These are phyloP conservation scores for Radiomyces spectabilis DNA, from an alignment of 192 early-diverging fungal species.

Conservation along the genomic window DNA sequence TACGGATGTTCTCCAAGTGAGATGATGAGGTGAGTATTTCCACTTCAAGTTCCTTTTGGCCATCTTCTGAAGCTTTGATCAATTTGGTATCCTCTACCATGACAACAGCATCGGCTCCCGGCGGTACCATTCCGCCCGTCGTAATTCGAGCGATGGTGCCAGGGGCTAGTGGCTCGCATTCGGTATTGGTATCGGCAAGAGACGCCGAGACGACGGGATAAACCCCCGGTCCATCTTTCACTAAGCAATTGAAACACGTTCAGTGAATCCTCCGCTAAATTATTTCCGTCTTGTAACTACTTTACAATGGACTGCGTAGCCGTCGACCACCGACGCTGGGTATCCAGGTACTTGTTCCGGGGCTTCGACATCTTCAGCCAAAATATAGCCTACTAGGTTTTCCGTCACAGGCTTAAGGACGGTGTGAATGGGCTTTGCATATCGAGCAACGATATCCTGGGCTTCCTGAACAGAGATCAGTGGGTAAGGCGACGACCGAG, in stretches of 20 bases:
- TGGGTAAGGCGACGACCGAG: slow-evolving; percentile 77
- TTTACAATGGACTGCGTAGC: slow-evolving; percentile 83
- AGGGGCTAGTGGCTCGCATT: slow-evolving; percentile 25
- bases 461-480: slow-evolving; percentile 71
- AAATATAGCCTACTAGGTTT: slow-evolving; percentile 51
- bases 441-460: slow-evolving; percentile 38
- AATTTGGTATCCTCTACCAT: slow-evolving; percentile 94
- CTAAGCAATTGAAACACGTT: slow-evolving; percentile 11
- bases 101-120: slow-evolving; percentile 81
- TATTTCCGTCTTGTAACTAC: background rate
- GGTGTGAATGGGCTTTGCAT: slow-evolving; percentile 22
- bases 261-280: background rate
- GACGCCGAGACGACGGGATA: slow-evolving; percentile 59
- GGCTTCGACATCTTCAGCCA: slow-evolving; percentile 71
- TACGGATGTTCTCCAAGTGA: slow-evolving; percentile 72
- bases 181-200: slow-evolving; percentile 41
- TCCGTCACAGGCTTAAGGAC: slow-evolving; percentile 34
- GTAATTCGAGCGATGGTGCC: slow-evolving; percentile 73
- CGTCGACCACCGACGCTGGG: slow-evolving; percentile 86
- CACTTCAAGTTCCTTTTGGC: slow-evolving; percentile 44
- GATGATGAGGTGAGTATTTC: background rate
- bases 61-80: slow-evolving; percentile 43
- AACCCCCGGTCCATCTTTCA: slow-evolving; percentile 70
- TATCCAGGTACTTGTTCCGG: slow-evolving; percentile 76
- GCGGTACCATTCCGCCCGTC: slow-evolving; percentile 83